Evolutionary conservation across 2,329 filamentous ascomycete genomes (phyloP).

Genomic region (Alternaria hordeiaustralica): DNA sequence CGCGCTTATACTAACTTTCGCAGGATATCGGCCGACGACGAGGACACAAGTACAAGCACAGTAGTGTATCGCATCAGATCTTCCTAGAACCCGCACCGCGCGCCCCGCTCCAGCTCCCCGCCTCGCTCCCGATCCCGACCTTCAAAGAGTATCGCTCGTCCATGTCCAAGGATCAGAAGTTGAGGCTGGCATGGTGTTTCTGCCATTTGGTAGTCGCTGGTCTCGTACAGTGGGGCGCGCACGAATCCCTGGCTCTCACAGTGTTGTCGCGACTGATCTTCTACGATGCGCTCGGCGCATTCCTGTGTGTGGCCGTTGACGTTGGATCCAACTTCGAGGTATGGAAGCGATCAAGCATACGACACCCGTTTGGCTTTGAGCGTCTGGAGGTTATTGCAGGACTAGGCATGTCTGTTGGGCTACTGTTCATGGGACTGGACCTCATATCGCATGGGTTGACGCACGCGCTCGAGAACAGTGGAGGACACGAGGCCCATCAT

Average conservation of each 20-base stretch:
- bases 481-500: slow-evolving; percentile 76
- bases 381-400: slow-evolving; percentile 92
- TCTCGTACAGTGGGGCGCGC: slow-evolving; percentile 84
- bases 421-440: slow-evolving; percentile 97
- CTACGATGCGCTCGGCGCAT: slow-evolving; percentile 91
- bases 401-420: slow-evolving; percentile 93
- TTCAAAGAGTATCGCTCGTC: slow-evolving; percentile 84
- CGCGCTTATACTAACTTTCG: slow-evolving; percentile 30
- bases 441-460: slow-evolving; percentile 92
- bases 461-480: slow-evolving; percentile 80
- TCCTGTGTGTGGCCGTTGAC: slow-evolving; percentile 90
- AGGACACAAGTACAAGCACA: slow-evolving; percentile 98
- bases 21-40: slow-evolving; percentile 89
- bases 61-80: slow-evolving; percentile 93
- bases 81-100: slow-evolving; percentile 90
- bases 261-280: slow-evolving; percentile 92
- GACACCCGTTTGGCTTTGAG: slow-evolving; percentile 91
- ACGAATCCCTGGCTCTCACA: slow-evolving; percentile 87
- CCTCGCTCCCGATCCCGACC: slow-evolving; percentile 90
- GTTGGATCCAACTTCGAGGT: slow-evolving; percentile 97
- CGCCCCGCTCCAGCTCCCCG: slow-evolving; percentile 85
- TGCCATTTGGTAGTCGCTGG: slow-evolving; percentile 85
- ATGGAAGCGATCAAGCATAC: slow-evolving; percentile 90
- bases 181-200: slow-evolving; percentile 84
- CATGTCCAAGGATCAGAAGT: slow-evolving; percentile 87